Evolutionary conservation across 2,329 filamentous ascomycete genomes (phyloP).

Genomic region (Fusarium nodosum): DNA sequence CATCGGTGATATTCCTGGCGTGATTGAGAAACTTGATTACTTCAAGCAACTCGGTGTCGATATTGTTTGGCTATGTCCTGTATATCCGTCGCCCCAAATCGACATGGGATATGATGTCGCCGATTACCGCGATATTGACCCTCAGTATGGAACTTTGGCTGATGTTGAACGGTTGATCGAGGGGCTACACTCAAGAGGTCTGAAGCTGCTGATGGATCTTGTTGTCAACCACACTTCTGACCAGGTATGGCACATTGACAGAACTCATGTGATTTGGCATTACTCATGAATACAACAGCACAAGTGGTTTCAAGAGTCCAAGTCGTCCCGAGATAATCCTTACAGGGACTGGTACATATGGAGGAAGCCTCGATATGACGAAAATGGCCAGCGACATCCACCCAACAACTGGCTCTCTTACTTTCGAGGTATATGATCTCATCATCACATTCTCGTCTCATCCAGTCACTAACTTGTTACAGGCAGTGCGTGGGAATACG

Average conservation of each 20-base stretch:
- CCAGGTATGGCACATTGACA: constrained; percentile 7
- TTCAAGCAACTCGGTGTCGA: constrained; percentile 72
- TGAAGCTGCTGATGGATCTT: constrained; percentile 80
- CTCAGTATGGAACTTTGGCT: constrained; percentile 74
- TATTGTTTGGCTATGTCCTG: constrained; percentile 76
- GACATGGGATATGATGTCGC: constrained; percentile 81
- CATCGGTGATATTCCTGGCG: constrained; percentile 72
- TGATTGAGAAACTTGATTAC: constrained; percentile 72
- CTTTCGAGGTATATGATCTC: constrained; percentile 60
- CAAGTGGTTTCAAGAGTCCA: constrained; percentile 71
- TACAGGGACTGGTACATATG: constrained; percentile 75
- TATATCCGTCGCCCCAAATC: constrained; percentile 72
- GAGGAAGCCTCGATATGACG: constrained; percentile 61
- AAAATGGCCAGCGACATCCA: constrained; percentile 69
- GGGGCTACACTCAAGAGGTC: constrained; percentile 70
- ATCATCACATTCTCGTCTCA: constrained; percentile 63
- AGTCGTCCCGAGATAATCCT: constrained; percentile 67
- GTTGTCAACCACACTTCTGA: constrained; percentile 82
- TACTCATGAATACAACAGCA: constrained; percentile 16
- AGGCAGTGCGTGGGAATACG: constrained; percentile 43
- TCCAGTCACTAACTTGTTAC: not conserved
- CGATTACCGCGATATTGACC: constrained; percentile 74
- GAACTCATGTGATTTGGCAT: not conserved
- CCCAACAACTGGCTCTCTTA: constrained; percentile 77
- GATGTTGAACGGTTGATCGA: constrained; percentile 74